Percentiles rank a stretch among this genome's conserved stretches.
These are phyloP conservation scores for Marchantia polymorpha DNA, from an alignment of 225 moss, liverwort and hornwort species.

Conservation along the genomic window DNA sequence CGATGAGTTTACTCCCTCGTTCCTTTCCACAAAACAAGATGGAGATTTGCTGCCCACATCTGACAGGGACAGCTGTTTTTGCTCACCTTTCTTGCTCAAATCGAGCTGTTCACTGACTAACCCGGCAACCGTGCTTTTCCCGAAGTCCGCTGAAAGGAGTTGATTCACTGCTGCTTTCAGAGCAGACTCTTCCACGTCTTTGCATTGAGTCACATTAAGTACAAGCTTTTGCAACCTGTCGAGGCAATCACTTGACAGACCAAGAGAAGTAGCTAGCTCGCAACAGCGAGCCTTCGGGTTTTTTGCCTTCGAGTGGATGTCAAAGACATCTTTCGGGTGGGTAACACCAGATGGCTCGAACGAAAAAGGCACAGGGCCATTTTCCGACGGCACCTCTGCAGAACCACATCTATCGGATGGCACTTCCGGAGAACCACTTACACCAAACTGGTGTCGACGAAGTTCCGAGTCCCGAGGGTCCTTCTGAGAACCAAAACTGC, in stretches of 20 bases:
- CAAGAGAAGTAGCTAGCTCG: constrained; percentile 8
- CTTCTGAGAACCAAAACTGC: neutral
- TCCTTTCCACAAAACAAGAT: neutral
- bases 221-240: constrained; percentile 33
- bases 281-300: neutral
- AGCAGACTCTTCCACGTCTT: constrained; percentile 7
- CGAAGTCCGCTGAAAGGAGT: constrained; percentile 7
- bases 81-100: neutral
- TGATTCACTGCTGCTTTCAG: constrained; percentile 17
- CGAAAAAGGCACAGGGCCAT: neutral
- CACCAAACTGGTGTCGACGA: neutral
- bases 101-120: constrained; percentile 1
- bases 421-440: neutral
- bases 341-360: neutral
- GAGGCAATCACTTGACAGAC: constrained; percentile 28
- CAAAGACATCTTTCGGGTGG: neutral
- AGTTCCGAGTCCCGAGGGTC: neutral
- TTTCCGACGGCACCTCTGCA: neutral
- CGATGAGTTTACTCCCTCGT: neutral
- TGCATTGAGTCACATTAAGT: constrained; percentile 20
- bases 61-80: neutral
- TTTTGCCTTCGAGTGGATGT: neutral
- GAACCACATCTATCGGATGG: neutral
- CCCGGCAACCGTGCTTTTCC: neutral
- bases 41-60: no score